phyloP scores from a whole-genome alignment of 805 yeast species.

The Pichia californica region DNA sequence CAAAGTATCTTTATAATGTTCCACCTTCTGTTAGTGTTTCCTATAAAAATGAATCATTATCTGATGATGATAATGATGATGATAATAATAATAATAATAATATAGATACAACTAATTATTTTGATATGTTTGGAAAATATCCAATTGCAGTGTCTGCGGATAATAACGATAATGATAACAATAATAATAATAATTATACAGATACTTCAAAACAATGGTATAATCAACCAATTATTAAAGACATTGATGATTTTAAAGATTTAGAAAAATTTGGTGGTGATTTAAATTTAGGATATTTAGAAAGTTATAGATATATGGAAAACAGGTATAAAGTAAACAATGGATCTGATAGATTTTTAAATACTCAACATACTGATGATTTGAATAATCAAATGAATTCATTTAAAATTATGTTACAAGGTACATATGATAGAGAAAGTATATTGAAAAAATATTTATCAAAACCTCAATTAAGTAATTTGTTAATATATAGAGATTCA shows the following conservation, averaged over 20 bases:
- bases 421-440: conserved; percentile 8
- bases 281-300: conserved; percentile 7
- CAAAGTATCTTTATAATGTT: conserved; percentile 27
- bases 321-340: not conserved
- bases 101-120: conserved; percentile 16
- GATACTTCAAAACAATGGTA: conserved; percentile 8
- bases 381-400: not conserved
- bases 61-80: not conserved
- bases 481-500: not conserved
- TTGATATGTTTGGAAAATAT: conserved; percentile 1
- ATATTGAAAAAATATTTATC: not conserved
- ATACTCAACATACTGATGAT: not conserved
- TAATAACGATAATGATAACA: too few species aligned
- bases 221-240: conserved; percentile 25
- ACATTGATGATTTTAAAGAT: conserved; percentile 26
- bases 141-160: conserved; percentile 5
- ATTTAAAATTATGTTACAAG: conserved; percentile 1
- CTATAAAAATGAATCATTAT: conserved; percentile 17
- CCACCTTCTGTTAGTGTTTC: not conserved
- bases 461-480: not conserved
- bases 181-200: not conserved
- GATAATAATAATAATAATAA: not conserved
- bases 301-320: conserved; percentile 6
- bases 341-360: not conserved
- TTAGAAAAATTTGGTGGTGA: conserved; percentile 12